phyloP scores from a whole-genome alignment of 495 filamentous ascomycete genomes.

The Aspergillus heteromorphus region DNA sequence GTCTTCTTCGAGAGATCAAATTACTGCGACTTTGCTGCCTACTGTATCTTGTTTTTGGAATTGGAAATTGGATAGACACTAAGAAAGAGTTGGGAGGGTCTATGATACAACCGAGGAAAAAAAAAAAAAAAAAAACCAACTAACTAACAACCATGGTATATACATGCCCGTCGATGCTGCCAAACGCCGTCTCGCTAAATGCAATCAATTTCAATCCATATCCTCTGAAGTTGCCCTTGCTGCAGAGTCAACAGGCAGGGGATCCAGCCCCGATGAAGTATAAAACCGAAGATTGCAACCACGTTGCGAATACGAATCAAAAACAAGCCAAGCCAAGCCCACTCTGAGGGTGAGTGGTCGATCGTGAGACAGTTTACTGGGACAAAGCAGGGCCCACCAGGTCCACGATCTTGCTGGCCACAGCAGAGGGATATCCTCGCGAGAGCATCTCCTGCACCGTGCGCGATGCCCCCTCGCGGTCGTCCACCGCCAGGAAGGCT shows the following conservation, averaged over 20 bases:
- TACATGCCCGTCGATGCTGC: conserved; percentile 22
- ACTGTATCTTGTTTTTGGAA: too few species aligned
- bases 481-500: conserved; percentile 79
- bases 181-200: conserved; percentile 37
- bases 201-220: conserved; percentile 12
- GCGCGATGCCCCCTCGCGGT: conserved; percentile 62
- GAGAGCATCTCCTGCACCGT: conserved; percentile 89
- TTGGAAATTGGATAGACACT: not conserved
- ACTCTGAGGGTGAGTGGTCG: conserved; percentile 13
- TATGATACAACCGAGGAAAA: conserved; percentile 21
- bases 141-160: conserved; percentile 29
- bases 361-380: too few species aligned
- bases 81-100: conserved; percentile 34
- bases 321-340: conserved; percentile 13
- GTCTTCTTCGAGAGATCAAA: too few species aligned
- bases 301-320: conserved; percentile 9
- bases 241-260: conserved; percentile 26
- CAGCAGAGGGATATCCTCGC: conserved; percentile 84
- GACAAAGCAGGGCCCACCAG: conserved; percentile 64
- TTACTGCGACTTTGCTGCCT: too few species aligned
- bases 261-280: conserved; percentile 38
- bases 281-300: conserved; percentile 15
- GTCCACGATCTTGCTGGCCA: conserved; percentile 86
- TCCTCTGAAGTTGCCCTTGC: conserved; percentile 25
- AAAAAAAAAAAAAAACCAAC: conserved; percentile 18